A percentile compares a stretch with the other conserved stretches of the same genome.
Evolutionary conservation across 306 rosid genomes (phyloP).

Genomic region (Trifolium fragiferum): DNA sequence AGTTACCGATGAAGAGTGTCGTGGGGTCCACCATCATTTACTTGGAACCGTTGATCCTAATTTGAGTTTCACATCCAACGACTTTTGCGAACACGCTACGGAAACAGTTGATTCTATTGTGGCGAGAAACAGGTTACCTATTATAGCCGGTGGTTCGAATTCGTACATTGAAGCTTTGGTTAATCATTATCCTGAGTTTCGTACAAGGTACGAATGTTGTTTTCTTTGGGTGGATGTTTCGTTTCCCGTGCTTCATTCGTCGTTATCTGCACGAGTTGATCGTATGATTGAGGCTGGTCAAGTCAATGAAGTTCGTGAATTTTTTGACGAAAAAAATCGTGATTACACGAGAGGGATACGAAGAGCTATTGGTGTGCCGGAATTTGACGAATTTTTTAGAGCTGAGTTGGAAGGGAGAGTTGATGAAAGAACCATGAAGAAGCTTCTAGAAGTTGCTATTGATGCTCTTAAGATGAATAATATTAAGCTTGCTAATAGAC

Average conservation of each 20-base stretch:
- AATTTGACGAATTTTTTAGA: constrained; percentile 39
- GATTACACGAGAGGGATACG: constrained; percentile 49
- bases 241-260: constrained; percentile 43
- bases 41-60: constrained; percentile 36
- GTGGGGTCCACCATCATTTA: constrained; percentile 78
- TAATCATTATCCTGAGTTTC: constrained; percentile 39
- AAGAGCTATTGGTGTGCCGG: constrained; percentile 56
- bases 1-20: constrained; percentile 60
- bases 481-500: constrained; percentile 45
- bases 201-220: constrained; percentile 39
- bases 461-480: constrained; percentile 43
- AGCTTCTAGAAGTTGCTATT: constrained; percentile 45
- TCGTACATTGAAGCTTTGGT: constrained; percentile 52
- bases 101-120: constrained; percentile 40
- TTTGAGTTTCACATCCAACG: constrained; percentile 25
- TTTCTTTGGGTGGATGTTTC: constrained; percentile 56
- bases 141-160: constrained; percentile 59
- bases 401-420: background rate
- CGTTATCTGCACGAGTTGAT: constrained; percentile 45
- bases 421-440: constrained; percentile 30
- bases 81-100: constrained; percentile 45
- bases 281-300: constrained; percentile 50
- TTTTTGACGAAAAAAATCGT: background rate
- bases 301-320: constrained; percentile 38
- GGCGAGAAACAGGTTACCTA: constrained; percentile 42